A percentile compares a stretch with the other conserved stretches of the same genome.
Conservation (phyloP, 139 green algal genomes). For the Chloropicon primus region DNA sequence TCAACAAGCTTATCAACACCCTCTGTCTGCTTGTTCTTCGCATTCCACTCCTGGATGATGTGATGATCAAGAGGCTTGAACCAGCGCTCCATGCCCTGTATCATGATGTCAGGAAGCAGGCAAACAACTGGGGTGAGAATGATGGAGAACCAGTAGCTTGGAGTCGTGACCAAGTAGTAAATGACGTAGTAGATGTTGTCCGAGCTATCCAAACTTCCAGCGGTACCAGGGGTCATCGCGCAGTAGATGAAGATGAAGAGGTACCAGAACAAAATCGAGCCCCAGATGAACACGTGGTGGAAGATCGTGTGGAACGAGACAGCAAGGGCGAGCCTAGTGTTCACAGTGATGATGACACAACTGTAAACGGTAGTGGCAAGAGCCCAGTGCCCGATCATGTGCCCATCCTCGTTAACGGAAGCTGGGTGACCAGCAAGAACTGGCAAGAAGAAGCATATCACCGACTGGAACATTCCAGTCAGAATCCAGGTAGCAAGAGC, state of each 20-base stretch:
- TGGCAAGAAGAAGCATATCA: conserved; percentile 20
- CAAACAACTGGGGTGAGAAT: conserved; percentile 14
- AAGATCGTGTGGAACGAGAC: conserved; percentile 23
- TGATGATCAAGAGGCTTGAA: conserved; percentile 15
- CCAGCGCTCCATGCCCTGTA: conserved; percentile 17
- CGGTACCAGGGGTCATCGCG: neutral
- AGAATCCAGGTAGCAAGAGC: conserved; percentile 40
- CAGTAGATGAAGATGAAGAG: neutral
- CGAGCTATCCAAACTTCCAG: conserved; percentile 1
- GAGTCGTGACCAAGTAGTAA: conserved; percentile 15
- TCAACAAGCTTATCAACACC: neutral
- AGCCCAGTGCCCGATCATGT: conserved; percentile 20
- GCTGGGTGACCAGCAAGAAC: conserved; percentile 2
- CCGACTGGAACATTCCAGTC: conserved; percentile 30
- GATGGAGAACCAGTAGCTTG: conserved; percentile 21
- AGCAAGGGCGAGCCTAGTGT: conserved; percentile 27
- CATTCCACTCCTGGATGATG: conserved; percentile 18
- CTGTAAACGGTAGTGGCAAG: conserved; percentile 28
- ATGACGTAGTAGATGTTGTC: conserved; percentile 27
- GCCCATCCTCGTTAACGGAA: conserved; percentile 11
- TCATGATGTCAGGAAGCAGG: conserved; percentile 18
- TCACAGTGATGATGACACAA: conserved; percentile 29
- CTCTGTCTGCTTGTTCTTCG: conserved; percentile 8
- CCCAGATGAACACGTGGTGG: conserved; percentile 19
- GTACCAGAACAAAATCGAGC: neutral